Evolutionary conservation across 106 monocot genomes (phyloP).

Genomic region (Dioscorea alata): DNA sequence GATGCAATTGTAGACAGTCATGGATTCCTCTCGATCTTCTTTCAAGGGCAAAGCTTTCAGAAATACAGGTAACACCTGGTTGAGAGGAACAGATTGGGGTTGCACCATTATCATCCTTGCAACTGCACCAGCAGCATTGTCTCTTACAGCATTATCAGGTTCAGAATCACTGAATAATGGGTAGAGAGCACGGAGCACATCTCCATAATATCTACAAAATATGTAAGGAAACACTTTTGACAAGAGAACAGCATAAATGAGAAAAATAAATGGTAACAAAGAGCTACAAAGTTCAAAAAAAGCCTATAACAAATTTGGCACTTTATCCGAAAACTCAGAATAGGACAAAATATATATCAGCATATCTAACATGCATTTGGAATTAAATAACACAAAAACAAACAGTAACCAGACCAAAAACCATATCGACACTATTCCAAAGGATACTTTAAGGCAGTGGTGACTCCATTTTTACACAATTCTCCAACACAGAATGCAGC

Average conservation of each 20-base stretch:
- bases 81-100: slow-evolving; percentile 83
- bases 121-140: slow-evolving; percentile 96
- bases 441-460: slow-evolving; percentile 76
- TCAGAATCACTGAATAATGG: slow-evolving; percentile 82
- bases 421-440: not conserved
- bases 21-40: slow-evolving; percentile 85
- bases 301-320: too few species aligned
- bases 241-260: not conserved
- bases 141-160: slow-evolving; percentile 81
- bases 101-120: slow-evolving; percentile 97
- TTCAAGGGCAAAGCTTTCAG: slow-evolving; percentile 88
- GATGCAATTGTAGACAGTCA: slow-evolving; percentile 72
- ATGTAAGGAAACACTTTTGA: slow-evolving; percentile 17
- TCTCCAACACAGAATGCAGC: slow-evolving; percentile 98
- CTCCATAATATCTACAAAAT: slow-evolving; percentile 70
- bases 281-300: too few species aligned
- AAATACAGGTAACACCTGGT: slow-evolving; percentile 91
- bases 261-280: too few species aligned
- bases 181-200: slow-evolving; percentile 73
- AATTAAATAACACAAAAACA: not conserved
- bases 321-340: too few species aligned
- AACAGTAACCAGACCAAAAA: not conserved
- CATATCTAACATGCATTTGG: too few species aligned
- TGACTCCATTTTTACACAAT: slow-evolving; percentile 85
- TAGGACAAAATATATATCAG: too few species aligned